Evolutionary conservation across 345 rosid genomes (phyloP), one percentile per base, ranked within the genome.

Genomic region (Ricinus communis): DNA sequence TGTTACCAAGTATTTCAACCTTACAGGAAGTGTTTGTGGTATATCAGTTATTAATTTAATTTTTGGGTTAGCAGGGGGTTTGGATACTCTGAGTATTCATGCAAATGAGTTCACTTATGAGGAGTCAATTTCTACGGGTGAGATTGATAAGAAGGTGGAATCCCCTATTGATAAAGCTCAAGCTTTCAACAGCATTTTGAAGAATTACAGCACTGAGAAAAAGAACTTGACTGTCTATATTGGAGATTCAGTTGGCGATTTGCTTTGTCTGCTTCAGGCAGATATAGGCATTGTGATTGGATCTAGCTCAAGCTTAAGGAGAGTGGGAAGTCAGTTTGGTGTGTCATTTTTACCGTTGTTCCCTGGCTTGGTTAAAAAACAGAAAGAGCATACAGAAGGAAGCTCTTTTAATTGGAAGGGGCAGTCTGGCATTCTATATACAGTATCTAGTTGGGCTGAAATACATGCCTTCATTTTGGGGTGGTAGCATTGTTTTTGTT

Each of bases 241-340:
- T 66, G 99, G 98, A 69, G 98, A 89, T 64, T 89, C 98, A 0
- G 89, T 92, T 28, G 97, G 96, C 16, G 99, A 95, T 84, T 72
- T 95, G 83, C 97, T 92, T 33, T 95, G 98, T 81, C 85, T 95
- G 73, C 89, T 95, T 18, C 82, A 87, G 81, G 99, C 97, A 15
- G 99, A 95, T 66, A 87, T 95, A 70, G 99, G 97, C 51, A 92
- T 92, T 45, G 98, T 95, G 62, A 75, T 95, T 65, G 88, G 93
- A 55, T 82, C 91, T 41, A 90, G 99, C 62, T 72, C 88, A 66
- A 95, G 97, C 86, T 85, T 95, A 57, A 85, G 96, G 81, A 87
- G 83, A 77, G 84, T 95, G 60, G 98, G 94, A 71, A 75, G 77
- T 66, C 93, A 86, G 68, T 92, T 85, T 68, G 99, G 98, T 24